Evolutionary conservation across 805 yeast genomes (phyloP), one percentile per base, ranked within the genome.

Genomic region (Clavispora phyllophila): DNA sequence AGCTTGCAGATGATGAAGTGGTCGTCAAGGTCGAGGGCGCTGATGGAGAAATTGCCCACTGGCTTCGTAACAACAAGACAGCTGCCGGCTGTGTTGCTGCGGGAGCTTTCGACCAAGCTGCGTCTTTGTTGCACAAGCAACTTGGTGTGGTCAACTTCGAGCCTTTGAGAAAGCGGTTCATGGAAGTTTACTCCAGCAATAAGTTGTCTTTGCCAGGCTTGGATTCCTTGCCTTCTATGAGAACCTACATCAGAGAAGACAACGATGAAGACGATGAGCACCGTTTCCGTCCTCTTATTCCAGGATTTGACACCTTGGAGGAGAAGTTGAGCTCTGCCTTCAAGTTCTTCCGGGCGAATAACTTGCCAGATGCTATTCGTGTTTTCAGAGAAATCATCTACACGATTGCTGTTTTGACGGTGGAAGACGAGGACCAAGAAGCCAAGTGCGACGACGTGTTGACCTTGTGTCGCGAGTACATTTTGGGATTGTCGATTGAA

Each of bases 71-170:
- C 64, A 86, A 96, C 14, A 85, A 84, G 49, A 77, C 90, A 43
- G 88, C 97, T 4, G 97, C 96, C 24, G 88, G 87, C 22, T 87
- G 88, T 55, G 89, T 84, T 56, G 97, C 99, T 2, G 89, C 96
- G 2, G 99, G 99, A 55, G 86, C 95, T 4, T 91, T 91, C 61
- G 97, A 89, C 52, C 85, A 91, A 41, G 99, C 98, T 29, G 93
- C 96, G 31, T 95, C 89, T 56, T 78, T 95, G 59, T 76, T 93
- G 56, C 81, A 84, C 70, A 84, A 91, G 57, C 99, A 95, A 65
- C 73, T 83, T 36, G 99, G 97, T 55, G 78, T 87, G 40, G 82
- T 79, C 22, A 75, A 87, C 53, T 91, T 95, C 61, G 95, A 82
- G 57, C 98, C 98, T 12, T 75, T 93, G 54, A 81, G 91, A 66